Evolutionary conservation across 2,329 filamentous ascomycete genomes (phyloP).

Genomic region (Xylariaceae sp.): DNA sequence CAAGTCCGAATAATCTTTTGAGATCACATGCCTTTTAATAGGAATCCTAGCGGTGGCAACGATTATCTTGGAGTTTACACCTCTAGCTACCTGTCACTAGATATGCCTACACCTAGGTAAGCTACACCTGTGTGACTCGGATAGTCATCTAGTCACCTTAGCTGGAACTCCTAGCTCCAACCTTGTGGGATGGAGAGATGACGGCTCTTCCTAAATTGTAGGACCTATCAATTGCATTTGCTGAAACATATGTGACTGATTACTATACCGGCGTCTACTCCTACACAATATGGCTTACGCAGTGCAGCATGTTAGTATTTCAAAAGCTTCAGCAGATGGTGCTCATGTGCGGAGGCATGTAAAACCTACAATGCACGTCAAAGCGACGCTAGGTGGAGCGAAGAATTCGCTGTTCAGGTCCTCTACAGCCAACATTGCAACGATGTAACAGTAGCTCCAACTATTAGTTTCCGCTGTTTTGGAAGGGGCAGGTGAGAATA

Average conservation of each 20-base stretch:
- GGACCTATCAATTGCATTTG: not conserved
- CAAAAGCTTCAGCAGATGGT: not conserved
- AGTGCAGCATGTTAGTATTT: not conserved
- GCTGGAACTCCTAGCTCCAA: not conserved
- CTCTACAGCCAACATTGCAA: not conserved
- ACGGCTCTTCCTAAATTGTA: conserved; percentile 13
- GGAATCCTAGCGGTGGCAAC: not conserved
- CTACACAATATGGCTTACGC: conserved; percentile 7
- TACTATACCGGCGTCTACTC: conserved; percentile 6
- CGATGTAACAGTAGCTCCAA: not conserved
- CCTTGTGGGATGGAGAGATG: not conserved
- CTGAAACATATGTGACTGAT: conserved; percentile 3
- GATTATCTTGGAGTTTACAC: not conserved
- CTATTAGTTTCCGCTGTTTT: not conserved
- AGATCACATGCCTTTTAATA: no score
- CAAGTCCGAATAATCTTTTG: not conserved
- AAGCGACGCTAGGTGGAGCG: conserved; percentile 4
- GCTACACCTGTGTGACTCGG: not conserved
- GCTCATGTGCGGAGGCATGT: not conserved
- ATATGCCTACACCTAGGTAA: conserved; percentile 4
- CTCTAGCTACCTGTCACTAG: not conserved
- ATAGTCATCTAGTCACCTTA: not conserved
- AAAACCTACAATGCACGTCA: not conserved
- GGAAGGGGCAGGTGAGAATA: not conserved
- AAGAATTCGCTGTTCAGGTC: not conserved